phyloP scores from a whole-genome alignment of 2,329 filamentous ascomycete species.

The Epichloe sp. region DNA sequence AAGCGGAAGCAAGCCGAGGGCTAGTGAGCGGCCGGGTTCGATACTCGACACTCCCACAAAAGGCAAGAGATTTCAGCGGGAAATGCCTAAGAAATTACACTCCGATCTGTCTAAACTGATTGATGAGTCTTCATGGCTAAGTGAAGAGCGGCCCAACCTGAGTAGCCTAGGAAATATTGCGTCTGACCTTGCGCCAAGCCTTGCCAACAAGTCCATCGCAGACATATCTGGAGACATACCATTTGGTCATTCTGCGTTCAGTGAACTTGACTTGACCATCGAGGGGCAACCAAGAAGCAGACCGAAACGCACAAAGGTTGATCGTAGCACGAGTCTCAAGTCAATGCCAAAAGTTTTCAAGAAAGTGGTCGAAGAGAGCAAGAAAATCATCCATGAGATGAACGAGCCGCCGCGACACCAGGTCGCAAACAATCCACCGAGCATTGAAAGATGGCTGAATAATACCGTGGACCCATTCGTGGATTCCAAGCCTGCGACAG shows the following conservation, averaged over 20 bases:
- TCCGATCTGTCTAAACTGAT: slow-evolving; percentile 10
- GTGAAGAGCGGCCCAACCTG: slow-evolving; percentile 17
- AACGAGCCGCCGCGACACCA: slow-evolving; percentile 40
- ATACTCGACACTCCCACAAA: slow-evolving; percentile 27
- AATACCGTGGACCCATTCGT: slow-evolving; percentile 50
- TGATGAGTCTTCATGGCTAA: slow-evolving; percentile 17
- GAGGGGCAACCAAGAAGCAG: slow-evolving; percentile 31
- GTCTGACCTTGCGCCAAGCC: slow-evolving; percentile 23
- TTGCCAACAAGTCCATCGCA: slow-evolving; percentile 39
- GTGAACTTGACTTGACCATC: slow-evolving; percentile 44
- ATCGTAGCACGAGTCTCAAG: slow-evolving; percentile 44
- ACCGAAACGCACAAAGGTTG: slow-evolving; percentile 30
- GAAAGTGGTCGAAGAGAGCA: slow-evolving; percentile 50
- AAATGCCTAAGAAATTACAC: slow-evolving; percentile 15
- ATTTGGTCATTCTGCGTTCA: slow-evolving; percentile 54
- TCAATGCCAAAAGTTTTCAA: slow-evolving; percentile 50
- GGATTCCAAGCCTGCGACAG: slow-evolving; percentile 19
- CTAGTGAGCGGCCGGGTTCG: slow-evolving; percentile 24
- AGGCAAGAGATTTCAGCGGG: slow-evolving; percentile 16
- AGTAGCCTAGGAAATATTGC: slow-evolving; percentile 13
- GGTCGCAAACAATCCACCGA: slow-evolving; percentile 42
- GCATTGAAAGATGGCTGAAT: slow-evolving; percentile 53
- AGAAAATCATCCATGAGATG: slow-evolving; percentile 50
- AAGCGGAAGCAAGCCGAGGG: slow-evolving; percentile 15
- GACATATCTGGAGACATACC: slow-evolving; percentile 46